Conservation (phyloP, 2,329 filamentous ascomycete species). For the Teratosphaeria zuluensis region DNA sequence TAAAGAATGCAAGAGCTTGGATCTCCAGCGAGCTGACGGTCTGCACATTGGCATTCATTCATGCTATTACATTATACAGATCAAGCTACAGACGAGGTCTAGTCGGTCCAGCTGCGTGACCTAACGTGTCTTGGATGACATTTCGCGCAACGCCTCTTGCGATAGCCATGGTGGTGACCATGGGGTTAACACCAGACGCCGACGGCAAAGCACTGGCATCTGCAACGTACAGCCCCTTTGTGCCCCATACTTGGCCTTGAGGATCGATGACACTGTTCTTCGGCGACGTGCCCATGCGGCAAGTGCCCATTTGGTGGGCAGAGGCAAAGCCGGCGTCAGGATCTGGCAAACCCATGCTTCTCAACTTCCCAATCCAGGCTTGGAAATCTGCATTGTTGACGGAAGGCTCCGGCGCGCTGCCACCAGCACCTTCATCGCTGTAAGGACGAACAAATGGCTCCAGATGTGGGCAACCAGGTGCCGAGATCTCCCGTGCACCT, state of each 20-base stretch:
- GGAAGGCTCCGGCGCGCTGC: constrained; percentile 13
- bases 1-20: background rate
- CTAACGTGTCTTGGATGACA: constrained; percentile 26
- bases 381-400: constrained; percentile 52
- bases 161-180: constrained; percentile 68
- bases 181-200: constrained; percentile 71
- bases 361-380: constrained; percentile 47
- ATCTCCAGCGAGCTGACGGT: background rate
- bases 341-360: constrained; percentile 40
- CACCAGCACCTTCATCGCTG: constrained; percentile 9
- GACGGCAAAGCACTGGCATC: constrained; percentile 69
- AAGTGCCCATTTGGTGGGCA: constrained; percentile 77
- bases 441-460: constrained; percentile 49
- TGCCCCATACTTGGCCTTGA: constrained; percentile 50
- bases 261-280: constrained; percentile 36
- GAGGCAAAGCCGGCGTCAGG: constrained; percentile 50
- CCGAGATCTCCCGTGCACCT: constrained; percentile 72
- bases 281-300: constrained; percentile 53
- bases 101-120: background rate
- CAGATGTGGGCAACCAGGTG: constrained; percentile 48
- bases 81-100: background rate
- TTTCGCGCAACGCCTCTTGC: constrained; percentile 55
- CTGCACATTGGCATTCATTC: background rate
- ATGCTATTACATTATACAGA: background rate
- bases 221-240: constrained; percentile 55